These are phyloP conservation scores for Daldinia concentrica DNA, from an alignment of 495 filamentous ascomycete species.

Conservation along the genomic window DNA sequence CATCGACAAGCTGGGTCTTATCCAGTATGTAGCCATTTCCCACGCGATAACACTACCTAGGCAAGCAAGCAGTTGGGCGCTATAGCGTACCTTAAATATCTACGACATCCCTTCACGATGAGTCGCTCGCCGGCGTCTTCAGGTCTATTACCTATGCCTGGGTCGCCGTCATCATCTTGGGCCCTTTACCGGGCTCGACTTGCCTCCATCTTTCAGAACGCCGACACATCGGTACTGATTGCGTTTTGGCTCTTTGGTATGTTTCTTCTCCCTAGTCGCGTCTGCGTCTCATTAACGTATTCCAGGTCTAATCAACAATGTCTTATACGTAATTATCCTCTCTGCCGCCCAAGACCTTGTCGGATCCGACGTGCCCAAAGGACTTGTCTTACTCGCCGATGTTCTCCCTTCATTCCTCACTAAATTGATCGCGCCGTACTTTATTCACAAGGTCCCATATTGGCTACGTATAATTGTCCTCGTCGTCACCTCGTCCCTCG, in stretches of 20 bases:
- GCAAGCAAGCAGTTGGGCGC: no score
- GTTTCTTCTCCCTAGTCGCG: constrained; percentile 23
- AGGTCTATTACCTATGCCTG: constrained; percentile 72
- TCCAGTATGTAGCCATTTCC: no score
- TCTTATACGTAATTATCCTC: constrained; percentile 96
- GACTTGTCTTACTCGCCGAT: constrained; percentile 90
- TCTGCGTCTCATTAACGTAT: constrained; percentile 14
- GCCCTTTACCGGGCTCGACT: constrained; percentile 72
- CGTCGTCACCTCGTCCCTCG: constrained; percentile 72
- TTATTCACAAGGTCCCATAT: constrained; percentile 89
- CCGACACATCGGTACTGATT: constrained; percentile 75
- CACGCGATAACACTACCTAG: no score
- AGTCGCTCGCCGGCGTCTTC: constrained; percentile 54
- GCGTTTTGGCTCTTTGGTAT: constrained; percentile 96
- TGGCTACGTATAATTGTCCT: constrained; percentile 76
- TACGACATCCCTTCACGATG: constrained; percentile 7
- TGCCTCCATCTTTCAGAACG: constrained; percentile 67
- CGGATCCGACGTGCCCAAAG: constrained; percentile 83
- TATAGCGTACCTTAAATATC: no score
- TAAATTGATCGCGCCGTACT: constrained; percentile 90
- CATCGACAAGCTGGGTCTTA: no score
- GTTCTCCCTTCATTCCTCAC: constrained; percentile 88
- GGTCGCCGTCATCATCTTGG: constrained; percentile 79
- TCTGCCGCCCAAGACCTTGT: constrained; percentile 96
- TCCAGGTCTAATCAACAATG: constrained; percentile 93